Percentiles rank a stretch among this genome's conserved stretches.
phyloP scores from a whole-genome alignment of 129 eudicot genomes.

The Silybum marianum region DNA sequence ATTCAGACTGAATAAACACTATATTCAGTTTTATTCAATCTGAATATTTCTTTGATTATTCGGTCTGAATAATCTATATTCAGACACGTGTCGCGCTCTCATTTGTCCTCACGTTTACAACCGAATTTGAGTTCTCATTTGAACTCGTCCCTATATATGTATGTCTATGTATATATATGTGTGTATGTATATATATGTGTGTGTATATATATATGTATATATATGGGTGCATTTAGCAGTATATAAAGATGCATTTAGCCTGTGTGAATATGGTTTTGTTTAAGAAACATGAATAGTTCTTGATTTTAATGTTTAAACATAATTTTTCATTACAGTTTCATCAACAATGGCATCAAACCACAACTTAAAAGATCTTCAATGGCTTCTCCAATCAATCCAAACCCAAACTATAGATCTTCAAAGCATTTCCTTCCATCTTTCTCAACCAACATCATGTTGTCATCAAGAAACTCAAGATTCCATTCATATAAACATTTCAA shows the following conservation, averaged over 20 bases:
- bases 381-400: slow-evolving; percentile 50
- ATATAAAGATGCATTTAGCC: background rate
- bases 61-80: too few relatives aligned
- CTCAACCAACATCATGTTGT: slow-evolving; percentile 61
- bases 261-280: background rate
- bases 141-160: too few relatives aligned
- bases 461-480: slow-evolving; percentile 78
- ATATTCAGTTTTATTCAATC: too few relatives aligned
- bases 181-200: too few relatives aligned
- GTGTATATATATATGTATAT: too few relatives aligned
- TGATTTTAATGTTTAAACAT: background rate
- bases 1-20: too few relatives aligned
- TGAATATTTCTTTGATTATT: too few relatives aligned
- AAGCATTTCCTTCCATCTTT: slow-evolving; percentile 65
- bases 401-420: slow-evolving; percentile 52
- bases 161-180: too few relatives aligned
- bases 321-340: slow-evolving; percentile 4
- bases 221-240: background rate
- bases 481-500: slow-evolving; percentile 55
- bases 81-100: too few relatives aligned
- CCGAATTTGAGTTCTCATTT: too few relatives aligned
- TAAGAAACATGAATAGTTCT: background rate
- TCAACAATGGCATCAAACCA: slow-evolving; percentile 51
- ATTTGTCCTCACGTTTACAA: too few relatives aligned
- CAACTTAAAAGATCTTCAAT: slow-evolving; percentile 60